Conservation (phyloP, 2,329 filamentous ascomycete species). For the Nemania sp. region DNA sequence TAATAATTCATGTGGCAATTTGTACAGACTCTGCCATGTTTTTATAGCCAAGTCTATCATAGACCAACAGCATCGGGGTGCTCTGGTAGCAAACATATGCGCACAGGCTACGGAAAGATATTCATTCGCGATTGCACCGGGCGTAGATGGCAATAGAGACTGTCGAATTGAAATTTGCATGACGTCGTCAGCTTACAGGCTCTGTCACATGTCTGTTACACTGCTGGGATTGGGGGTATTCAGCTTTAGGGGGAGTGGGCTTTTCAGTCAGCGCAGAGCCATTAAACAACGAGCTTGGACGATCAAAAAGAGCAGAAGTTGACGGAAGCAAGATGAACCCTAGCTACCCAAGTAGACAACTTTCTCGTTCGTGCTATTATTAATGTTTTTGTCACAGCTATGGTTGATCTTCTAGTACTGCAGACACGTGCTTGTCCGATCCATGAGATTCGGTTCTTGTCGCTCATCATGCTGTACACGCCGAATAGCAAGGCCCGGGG, state of each 20-base stretch:
- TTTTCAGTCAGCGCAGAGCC: background rate
- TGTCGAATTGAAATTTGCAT: background rate
- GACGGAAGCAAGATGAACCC: background rate
- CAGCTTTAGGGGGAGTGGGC: background rate
- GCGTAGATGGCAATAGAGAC: background rate
- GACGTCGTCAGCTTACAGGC: background rate
- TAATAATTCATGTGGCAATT: too few species aligned
- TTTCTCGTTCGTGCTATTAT: background rate
- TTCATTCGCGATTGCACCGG: too few species aligned
- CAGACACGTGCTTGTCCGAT: conserved; percentile 8
- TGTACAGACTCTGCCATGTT: too few species aligned
- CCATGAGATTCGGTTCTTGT: conserved; percentile 2
- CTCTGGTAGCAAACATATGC: too few species aligned
- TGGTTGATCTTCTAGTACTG: background rate
- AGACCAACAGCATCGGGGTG: too few species aligned
- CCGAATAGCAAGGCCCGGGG: conserved; percentile 11
- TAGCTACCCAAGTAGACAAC: background rate
- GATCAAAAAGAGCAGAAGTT: background rate
- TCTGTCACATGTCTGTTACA: background rate
- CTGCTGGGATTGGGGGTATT: background rate
- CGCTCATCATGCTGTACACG: background rate
- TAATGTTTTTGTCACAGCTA: background rate
- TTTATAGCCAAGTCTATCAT: too few species aligned
- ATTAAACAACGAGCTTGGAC: background rate
- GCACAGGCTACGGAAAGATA: too few species aligned